Evolutionary conservation across 2,329 filamentous ascomycete species (phyloP), one percentile per base, ranked within the genome.

Genomic region (Aureobasidium sp.): DNA sequence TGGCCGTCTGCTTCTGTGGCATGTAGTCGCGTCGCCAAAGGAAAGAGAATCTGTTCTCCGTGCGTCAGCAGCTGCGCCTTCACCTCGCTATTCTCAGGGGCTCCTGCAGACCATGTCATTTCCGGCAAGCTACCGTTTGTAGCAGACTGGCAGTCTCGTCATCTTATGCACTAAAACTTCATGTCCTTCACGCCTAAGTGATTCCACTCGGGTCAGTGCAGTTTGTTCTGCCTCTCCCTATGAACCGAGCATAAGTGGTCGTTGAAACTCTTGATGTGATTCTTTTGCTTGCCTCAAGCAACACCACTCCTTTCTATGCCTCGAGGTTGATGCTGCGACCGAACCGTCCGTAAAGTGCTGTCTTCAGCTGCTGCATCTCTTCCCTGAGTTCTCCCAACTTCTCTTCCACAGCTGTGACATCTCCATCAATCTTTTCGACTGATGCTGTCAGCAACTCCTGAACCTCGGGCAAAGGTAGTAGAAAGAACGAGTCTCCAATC

Each of bases 251-350:
- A 14, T 36, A 53, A 20, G 49, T 36, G 49, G 5, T 27, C 9
- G 11, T 27, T n/a, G 34, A 36, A 12, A n/a, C 17, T 20, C 44
- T 41, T 22, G 37, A n/a, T 20, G 52, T 25, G n/a, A 11, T 36
- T 57, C 53, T 44, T 31, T 7, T 57, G 53, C 20, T 31, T 34
- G 29, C 14, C 4, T 48, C 31, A 22, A 34, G 22, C 34, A 25
- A 42, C 17, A 25, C 8, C 14, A 22, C 27, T n/a, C 20, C 5
- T 7, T 37, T 37, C 83, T 80, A 94, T 68, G 89, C 90, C 77
- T 99, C 94, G 67, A 97, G 81, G 77, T 99, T 99, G 81, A 99
- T 99, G 74, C 92, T 96, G 75, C 89, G 86, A 62, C 94, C 94
- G 77, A 99, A 99, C 65, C 95, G 86, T 37, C 91, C 92, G 77